phyloP scores from a whole-genome alignment of 2,329 filamentous ascomycete species.

The Phyllosticta capitalensis region DNA sequence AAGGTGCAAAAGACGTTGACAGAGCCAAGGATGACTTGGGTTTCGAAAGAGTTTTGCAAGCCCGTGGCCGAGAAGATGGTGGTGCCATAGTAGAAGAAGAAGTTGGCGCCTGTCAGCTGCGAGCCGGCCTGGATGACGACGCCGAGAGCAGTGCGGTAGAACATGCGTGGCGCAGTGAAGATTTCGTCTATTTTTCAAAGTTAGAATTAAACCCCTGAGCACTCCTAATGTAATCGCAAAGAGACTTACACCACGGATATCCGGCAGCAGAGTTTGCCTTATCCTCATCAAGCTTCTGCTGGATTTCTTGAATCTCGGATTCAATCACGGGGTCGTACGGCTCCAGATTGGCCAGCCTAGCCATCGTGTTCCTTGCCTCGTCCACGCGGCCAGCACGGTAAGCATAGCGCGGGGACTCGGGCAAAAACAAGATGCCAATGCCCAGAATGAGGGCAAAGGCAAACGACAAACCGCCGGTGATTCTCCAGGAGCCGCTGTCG shows the following conservation, averaged over 20 bases:
- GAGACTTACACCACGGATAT: conserved; percentile 43
- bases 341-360: conserved; percentile 46
- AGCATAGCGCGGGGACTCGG: conserved; percentile 49
- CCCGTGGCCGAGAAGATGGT: conserved; percentile 17
- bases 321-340: conserved; percentile 46
- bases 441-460: conserved; percentile 47
- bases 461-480: conserved; percentile 52
- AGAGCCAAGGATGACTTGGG: conserved; percentile 38
- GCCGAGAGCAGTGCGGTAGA: conserved; percentile 54
- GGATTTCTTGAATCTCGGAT: conserved; percentile 46
- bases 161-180: conserved; percentile 56
- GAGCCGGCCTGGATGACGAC: conserved; percentile 66
- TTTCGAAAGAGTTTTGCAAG: conserved; percentile 32
- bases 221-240: background rate
- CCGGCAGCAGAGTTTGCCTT: conserved; percentile 29
- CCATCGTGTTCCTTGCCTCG: conserved; percentile 41
- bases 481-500: conserved; percentile 48
- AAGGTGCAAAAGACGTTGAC: conserved; percentile 42
- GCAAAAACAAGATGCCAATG: conserved; percentile 44
- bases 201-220: conserved; percentile 21
- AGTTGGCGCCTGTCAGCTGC: conserved; percentile 51
- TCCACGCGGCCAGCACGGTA: conserved; percentile 48
- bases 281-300: conserved; percentile 45
- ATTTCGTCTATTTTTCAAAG: conserved; percentile 42
- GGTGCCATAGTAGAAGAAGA: conserved; percentile 34